Evolutionary conservation across 2,329 filamentous ascomycete species (phyloP).

Genomic region (Beauveria brongniartii): DNA sequence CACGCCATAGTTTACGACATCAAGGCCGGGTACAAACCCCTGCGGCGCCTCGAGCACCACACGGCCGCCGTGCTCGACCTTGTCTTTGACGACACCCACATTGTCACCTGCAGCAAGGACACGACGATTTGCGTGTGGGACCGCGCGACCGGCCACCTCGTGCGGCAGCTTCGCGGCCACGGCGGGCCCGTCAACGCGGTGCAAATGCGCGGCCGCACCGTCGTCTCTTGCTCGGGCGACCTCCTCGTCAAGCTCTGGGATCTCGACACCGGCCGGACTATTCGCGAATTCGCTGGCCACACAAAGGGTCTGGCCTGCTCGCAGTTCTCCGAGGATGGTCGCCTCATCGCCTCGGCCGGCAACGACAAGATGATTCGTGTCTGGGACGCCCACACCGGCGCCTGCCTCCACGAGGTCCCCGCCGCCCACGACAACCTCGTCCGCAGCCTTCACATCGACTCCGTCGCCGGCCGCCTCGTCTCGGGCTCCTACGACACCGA

Average conservation of each 20-base stretch:
- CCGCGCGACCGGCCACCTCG: slow-evolving; percentile 63
- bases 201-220: slow-evolving; percentile 83
- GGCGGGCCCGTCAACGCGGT: slow-evolving; percentile 92
- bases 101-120: slow-evolving; percentile 96
- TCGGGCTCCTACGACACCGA: slow-evolving; percentile 93
- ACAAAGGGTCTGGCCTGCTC: slow-evolving; percentile 92
- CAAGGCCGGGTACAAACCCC: slow-evolving; percentile 66
- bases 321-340: slow-evolving; percentile 92
- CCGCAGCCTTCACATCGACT: slow-evolving; percentile 84
- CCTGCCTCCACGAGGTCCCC: slow-evolving; percentile 69
- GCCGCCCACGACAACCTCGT: slow-evolving; percentile 83
- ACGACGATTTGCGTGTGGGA: slow-evolving; percentile 92
- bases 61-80: slow-evolving; percentile 86
- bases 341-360: slow-evolving; percentile 84
- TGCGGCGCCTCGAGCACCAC: slow-evolving; percentile 71
- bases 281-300: slow-evolving; percentile 84
- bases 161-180: slow-evolving; percentile 78
- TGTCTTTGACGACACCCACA: slow-evolving; percentile 84
- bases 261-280: slow-evolving; percentile 75
- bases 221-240: slow-evolving; percentile 91
- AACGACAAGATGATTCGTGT: slow-evolving; percentile 95
- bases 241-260: slow-evolving; percentile 95
- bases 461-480: slow-evolving; percentile 73
- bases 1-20: slow-evolving; percentile 90
- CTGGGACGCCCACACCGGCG: slow-evolving; percentile 87